phyloP scores from a whole-genome alignment of 176 grass and related monocot genomes.

The Themeda triandra region DNA sequence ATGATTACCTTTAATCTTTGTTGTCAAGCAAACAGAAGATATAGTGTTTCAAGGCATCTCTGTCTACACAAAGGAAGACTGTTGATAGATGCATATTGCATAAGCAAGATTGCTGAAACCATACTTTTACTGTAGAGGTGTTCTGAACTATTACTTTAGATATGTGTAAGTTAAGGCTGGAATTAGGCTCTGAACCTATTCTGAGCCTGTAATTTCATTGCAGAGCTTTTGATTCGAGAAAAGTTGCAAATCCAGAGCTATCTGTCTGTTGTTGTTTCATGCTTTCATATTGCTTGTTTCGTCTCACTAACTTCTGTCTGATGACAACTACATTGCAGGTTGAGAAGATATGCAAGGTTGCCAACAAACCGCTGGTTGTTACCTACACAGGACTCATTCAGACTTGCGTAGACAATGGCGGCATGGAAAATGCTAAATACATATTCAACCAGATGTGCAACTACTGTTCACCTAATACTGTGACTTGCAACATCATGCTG shows the following conservation, averaged over 20 bases:
- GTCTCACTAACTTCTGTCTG: slow-evolving; percentile 15
- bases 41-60: neutral
- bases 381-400: slow-evolving; percentile 93
- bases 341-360: slow-evolving; percentile 94
- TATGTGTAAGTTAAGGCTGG: neutral
- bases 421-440: slow-evolving; percentile 82
- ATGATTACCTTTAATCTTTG: neutral
- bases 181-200: slow-evolving; percentile 5
- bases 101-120: neutral
- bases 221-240: slow-evolving; percentile 18
- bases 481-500: slow-evolving; percentile 87
- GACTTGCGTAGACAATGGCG: slow-evolving; percentile 71
- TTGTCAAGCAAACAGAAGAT: neutral
- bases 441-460: slow-evolving; percentile 82
- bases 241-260: neutral
- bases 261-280: neutral
- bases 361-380: slow-evolving; percentile 95
- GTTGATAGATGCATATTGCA: neutral
- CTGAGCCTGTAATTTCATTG: neutral
- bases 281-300: slow-evolving; percentile 4
- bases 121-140: slow-evolving; percentile 4
- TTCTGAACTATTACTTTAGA: neutral
- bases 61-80: neutral
- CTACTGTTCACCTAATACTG: slow-evolving; percentile 77
- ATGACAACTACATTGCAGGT: slow-evolving; percentile 54